Base-by-base conservation (phyloP, 768 basidiomycete genomes). In the Agaricus blazei region DNA sequence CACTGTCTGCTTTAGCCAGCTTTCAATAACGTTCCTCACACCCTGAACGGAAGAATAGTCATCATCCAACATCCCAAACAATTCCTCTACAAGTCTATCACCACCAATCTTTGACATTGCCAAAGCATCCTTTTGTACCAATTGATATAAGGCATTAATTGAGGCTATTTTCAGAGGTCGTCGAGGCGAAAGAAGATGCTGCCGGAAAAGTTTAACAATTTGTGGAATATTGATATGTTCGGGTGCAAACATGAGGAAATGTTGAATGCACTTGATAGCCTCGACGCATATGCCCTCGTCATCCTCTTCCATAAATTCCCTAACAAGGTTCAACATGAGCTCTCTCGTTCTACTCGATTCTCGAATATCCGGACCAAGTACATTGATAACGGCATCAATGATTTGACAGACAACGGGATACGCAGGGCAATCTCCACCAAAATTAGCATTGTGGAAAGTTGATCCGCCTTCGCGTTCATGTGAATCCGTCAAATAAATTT, bases 1-100 rank as follows among this genome's bases (percentile, higher is more conserved):
- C 1, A 93, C 95, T 0, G 97, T 98, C 68, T 99, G 97, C 59
- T 89, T 84, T 6, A 98, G 75, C 97, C 97, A 99, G 60, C 89
- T 92, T 11, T 82, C 76, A 62, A 98, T 98, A 56, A 98, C 93
- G 59, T 92, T 88, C 29, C 90, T 79, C 24, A 98, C 94, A 3
- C 97, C 97, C 60, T 96, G 88, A 14, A 98, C 88, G 2, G 87
- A 90, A 0, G 94, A 87, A 65, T 97, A 93, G 61, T 93, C 94
- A 50, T 56, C 54, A 64, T 99, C 96, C 42, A 99, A 73, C 82
- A 98, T 88, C 1, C 88, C 88, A 65, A 99, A 98, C 4, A 99
- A 75, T 57, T 97, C 92, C 64, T 96, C 92, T 1, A 98, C 97
- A 5, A 99, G 79, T 24, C 81, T 82, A 70, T 98, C 96, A 2